phyloP scores from a whole-genome alignment of 192 early-diverging fungal genomes.

The Mortierella claussenii region DNA sequence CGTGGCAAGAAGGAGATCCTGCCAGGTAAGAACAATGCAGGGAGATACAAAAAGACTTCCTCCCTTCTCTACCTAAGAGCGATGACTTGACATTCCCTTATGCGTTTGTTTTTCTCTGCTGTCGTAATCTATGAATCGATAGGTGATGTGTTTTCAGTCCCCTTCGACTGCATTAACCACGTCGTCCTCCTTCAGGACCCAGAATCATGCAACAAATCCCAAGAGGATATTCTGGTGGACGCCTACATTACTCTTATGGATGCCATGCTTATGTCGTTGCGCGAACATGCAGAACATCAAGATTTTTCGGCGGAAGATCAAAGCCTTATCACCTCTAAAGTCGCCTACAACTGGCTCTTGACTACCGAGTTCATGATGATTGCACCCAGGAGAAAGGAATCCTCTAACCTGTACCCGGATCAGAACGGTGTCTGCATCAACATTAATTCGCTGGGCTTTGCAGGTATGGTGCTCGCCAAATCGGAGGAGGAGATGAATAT shows the following conservation, averaged over 20 bases:
- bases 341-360: slow-evolving; percentile 65
- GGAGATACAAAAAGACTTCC: no score
- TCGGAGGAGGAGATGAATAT: slow-evolving; percentile 52
- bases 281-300: slow-evolving; percentile 45
- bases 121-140: neutral
- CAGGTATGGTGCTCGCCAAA: slow-evolving; percentile 59
- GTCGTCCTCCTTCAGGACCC: slow-evolving; percentile 52
- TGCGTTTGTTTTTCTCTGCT: neutral
- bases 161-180: slow-evolving; percentile 55
- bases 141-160: slow-evolving; percentile 63
- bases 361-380: slow-evolving; percentile 66
- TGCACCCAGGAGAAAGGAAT: slow-evolving; percentile 57
- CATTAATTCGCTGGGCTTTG: slow-evolving; percentile 66
- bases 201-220: slow-evolving; percentile 4
- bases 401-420: slow-evolving; percentile 4
- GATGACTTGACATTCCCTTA: no score
- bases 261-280: slow-evolving; percentile 58
- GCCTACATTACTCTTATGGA: slow-evolving; percentile 62
- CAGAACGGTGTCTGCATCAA: slow-evolving; percentile 21
- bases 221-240: slow-evolving; percentile 57
- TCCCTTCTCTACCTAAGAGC: no score
- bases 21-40: slow-evolving; percentile 26
- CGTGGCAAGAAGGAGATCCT: slow-evolving; percentile 50
- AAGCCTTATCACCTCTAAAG: slow-evolving; percentile 5
- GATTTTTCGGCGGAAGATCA: slow-evolving; percentile 14